Conservation (phyloP, 805 yeast species). For the Pachysolen tannophilus region DNA sequence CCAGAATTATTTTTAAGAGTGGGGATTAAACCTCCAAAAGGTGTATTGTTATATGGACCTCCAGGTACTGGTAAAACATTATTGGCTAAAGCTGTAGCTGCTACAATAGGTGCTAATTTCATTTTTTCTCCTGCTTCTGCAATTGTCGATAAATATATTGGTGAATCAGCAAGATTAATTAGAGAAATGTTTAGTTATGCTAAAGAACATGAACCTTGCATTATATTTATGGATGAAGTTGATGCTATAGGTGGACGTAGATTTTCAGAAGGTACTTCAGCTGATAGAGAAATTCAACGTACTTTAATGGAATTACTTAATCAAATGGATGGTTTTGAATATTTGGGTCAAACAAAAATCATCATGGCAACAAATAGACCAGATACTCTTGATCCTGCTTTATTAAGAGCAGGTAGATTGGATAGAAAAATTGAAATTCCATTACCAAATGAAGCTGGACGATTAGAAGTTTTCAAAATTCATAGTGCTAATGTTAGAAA, state of each 20-base stretch:
- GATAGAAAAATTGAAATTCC: conserved; percentile 95
- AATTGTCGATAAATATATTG: conserved; percentile 95
- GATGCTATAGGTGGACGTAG: conserved; percentile 99
- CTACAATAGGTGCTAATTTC: conserved; percentile 96
- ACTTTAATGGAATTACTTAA: conserved; percentile 89
- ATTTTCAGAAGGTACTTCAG: conserved; percentile 96
- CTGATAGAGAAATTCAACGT: conserved; percentile 98
- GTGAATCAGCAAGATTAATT: conserved; percentile 93
- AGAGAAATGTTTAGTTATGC: conserved; percentile 99
- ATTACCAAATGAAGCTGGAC: conserved; percentile 91
- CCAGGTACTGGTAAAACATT: conserved; percentile 98
- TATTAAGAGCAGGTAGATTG: conserved; percentile 93
- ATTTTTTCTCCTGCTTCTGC: conserved; percentile 98
- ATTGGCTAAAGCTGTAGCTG: conserved; percentile 96
- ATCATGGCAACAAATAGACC: conserved; percentile 99
- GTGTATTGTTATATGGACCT: conserved; percentile 93
- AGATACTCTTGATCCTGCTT: conserved; percentile 95
- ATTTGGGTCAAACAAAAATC: conserved; percentile 92
- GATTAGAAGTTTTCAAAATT: conserved; percentile 89
- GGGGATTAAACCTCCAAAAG: conserved; percentile 98
- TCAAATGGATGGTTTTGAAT: conserved; percentile 98
- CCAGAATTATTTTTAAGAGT: conserved; percentile 94
- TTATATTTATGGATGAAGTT: conserved; percentile 96
- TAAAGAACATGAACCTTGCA: conserved; percentile 95
- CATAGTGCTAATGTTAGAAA: conserved; percentile 81